These are phyloP conservation scores for Penicillium canescens DNA, from an alignment of 495 filamentous ascomycete genomes.

Conservation along the genomic window DNA sequence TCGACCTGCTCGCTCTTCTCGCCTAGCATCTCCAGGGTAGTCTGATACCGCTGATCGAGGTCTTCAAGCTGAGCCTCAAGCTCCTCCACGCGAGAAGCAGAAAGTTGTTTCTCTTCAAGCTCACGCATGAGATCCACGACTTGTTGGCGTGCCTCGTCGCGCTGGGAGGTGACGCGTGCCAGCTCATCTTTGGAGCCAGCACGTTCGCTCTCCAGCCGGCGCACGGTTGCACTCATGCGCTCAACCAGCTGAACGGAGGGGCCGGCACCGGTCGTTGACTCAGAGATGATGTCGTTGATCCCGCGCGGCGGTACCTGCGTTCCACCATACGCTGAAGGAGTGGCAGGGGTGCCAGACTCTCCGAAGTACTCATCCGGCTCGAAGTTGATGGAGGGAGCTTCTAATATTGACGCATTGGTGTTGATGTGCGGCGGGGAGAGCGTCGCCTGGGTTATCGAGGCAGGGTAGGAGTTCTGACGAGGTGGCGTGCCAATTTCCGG, in stretches of 20 bases:
- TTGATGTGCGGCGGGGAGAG: constrained; percentile 36
- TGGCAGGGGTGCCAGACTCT: constrained; percentile 54
- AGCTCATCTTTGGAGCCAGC: constrained; percentile 84
- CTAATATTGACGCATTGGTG: constrained; percentile 36
- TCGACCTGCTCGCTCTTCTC: constrained; percentile 96
- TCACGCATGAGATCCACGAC: constrained; percentile 87
- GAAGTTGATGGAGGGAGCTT: constrained; percentile 58
- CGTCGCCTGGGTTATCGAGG: constrained; percentile 35
- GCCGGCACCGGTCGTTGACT: constrained; percentile 83
- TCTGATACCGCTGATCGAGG: constrained; percentile 73
- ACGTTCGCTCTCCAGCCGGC: constrained; percentile 88
- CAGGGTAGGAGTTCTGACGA: constrained; percentile 44
- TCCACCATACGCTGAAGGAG: constrained; percentile 57
- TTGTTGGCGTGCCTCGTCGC: constrained; percentile 89
- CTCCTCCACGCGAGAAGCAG: constrained; percentile 57
- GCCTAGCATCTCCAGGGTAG: constrained; percentile 89
- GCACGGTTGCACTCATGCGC: constrained; percentile 90
- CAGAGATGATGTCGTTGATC: constrained; percentile 85
- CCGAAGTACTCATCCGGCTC: constrained; percentile 72
- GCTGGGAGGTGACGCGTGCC: constrained; percentile 71
- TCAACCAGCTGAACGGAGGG: constrained; percentile 96
- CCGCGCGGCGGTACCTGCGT: constrained; percentile 51
- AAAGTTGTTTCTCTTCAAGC: constrained; percentile 65
- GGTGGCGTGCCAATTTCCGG: constrained; percentile 42
- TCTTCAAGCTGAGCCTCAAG: constrained; percentile 64